A percentile compares a stretch with the other conserved stretches of the same genome.
phyloP scores from a whole-genome alignment of 192 early-diverging fungal genomes.

The Spizellomyces punctatus region DNA sequence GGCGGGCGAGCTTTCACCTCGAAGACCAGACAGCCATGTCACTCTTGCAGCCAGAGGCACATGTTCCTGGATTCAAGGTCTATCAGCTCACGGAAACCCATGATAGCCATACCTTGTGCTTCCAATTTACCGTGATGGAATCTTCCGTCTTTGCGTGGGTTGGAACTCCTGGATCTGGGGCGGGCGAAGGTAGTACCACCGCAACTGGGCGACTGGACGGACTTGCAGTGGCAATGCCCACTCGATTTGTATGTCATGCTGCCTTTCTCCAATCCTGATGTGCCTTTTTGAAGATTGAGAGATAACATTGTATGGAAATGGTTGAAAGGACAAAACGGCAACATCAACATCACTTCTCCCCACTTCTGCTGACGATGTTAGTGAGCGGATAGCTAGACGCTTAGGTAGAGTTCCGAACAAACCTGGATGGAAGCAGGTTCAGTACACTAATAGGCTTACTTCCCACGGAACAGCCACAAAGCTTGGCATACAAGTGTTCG shows the following conservation, averaged over 20 bases:
- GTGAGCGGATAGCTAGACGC: conserved; percentile 24
- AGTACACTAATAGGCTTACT: neutral
- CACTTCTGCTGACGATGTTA: conserved; percentile 11
- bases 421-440: neutral
- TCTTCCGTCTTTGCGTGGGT: conserved; percentile 21
- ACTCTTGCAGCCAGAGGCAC: too few species aligned
- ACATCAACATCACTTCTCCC: conserved; percentile 6
- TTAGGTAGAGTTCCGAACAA: conserved; percentile 5
- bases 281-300: too few species aligned
- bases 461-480: conserved; percentile 17
- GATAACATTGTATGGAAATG: too few species aligned
- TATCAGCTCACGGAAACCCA: conserved; percentile 22
- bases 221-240: conserved; percentile 31
- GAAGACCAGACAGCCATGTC: too few species aligned
- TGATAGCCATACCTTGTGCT: conserved; percentile 6
- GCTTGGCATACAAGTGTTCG: conserved; percentile 22
- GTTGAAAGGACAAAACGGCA: conserved; percentile 7
- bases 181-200: neutral
- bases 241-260: conserved; percentile 11
- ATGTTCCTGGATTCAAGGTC: neutral
- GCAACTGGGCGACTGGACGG: conserved; percentile 12
- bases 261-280: too few species aligned
- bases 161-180: neutral
- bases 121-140: conserved; percentile 20
- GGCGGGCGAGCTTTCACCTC: too few species aligned